Evolutionary conservation across 2,329 filamentous ascomycete genomes (phyloP).

Genomic region (Claviceps humidiphila): DNA sequence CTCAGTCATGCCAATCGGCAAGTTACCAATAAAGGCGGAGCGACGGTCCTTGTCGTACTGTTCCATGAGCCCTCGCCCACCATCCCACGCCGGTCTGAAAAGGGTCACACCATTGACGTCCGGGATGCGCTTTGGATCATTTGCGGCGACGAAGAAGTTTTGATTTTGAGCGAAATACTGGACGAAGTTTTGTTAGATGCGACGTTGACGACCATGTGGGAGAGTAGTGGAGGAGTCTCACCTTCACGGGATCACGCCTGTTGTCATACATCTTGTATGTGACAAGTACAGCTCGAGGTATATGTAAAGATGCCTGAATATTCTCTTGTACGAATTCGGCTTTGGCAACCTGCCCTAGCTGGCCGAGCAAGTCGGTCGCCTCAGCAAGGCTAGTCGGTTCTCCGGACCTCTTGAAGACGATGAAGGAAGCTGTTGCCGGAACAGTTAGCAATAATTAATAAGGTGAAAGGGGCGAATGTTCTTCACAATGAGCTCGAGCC

Average conservation of each 20-base stretch:
- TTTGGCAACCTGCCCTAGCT: slow-evolving; percentile 30
- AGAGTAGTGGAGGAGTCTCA: slow-evolving; percentile 19
- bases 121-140: slow-evolving; percentile 9
- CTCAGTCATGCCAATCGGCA: slow-evolving; percentile 26
- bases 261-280: slow-evolving; percentile 39
- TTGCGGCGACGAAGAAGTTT: slow-evolving; percentile 15
- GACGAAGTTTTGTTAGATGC: neutral
- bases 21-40: slow-evolving; percentile 34
- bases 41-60: slow-evolving; percentile 30
- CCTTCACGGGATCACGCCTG: slow-evolving; percentile 33
- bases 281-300: slow-evolving; percentile 30
- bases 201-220: neutral
- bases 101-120: neutral
- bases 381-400: slow-evolving; percentile 27
- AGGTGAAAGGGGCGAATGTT: slow-evolving; percentile 15
- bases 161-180: slow-evolving; percentile 6
- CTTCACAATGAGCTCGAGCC: slow-evolving; percentile 47
- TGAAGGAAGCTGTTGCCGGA: slow-evolving; percentile 30
- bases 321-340: slow-evolving; percentile 22
- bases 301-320: slow-evolving; percentile 19
- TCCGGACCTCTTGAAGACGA: slow-evolving; percentile 28
- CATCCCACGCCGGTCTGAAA: neutral
- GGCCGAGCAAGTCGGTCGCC: slow-evolving; percentile 26
- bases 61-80: slow-evolving; percentile 12
- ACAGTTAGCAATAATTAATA: slow-evolving; percentile 11